Percentiles rank a stretch among this genome's conserved stretches.
phyloP scores from a whole-genome alignment of 2,329 filamentous ascomycete species.

The Elsinoe batatas region DNA sequence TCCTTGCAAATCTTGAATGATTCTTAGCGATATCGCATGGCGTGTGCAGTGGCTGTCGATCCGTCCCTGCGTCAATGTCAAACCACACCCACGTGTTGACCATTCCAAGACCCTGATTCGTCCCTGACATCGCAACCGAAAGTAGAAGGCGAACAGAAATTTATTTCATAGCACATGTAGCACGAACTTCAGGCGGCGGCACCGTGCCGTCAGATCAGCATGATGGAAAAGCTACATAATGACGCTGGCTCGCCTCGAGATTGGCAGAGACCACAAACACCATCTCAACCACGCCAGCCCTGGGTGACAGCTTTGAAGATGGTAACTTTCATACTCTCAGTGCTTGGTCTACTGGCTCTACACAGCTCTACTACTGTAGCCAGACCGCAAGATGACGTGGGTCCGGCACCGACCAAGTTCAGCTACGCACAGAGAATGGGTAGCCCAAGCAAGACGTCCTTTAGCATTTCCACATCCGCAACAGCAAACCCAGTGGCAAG shows the following conservation, averaged over 20 bases:
- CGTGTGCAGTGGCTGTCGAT: slow-evolving; percentile 1
- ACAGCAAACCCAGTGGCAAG: slow-evolving; percentile 15
- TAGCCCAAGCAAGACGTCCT: slow-evolving; percentile 4
- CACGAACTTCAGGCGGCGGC: not conserved
- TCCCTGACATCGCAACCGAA: not conserved
- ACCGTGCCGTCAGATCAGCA: not conserved
- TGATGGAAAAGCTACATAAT: slow-evolving; percentile 5
- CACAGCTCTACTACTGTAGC: not conserved
- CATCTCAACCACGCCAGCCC: not conserved
- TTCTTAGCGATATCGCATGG: not conserved
- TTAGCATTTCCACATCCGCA: slow-evolving; percentile 15
- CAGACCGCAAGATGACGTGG: not conserved
- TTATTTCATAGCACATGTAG: slow-evolving; percentile 6
- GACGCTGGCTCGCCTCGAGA: not conserved
- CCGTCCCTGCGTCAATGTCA: not conserved
- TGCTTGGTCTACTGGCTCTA: not conserved
- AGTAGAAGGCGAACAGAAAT: not conserved
- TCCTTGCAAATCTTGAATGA: not conserved
- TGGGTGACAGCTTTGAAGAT: not conserved
- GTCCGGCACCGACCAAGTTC: not conserved
- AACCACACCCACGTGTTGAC: not conserved
- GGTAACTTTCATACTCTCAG: not conserved
- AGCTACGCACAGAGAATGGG: not conserved
- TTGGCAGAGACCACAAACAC: not conserved
- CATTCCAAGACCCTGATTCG: slow-evolving; percentile 2